These are phyloP conservation scores for Hypericum androsaemum DNA, from an alignment of 345 rosid genomes.

Conservation along the genomic window DNA sequence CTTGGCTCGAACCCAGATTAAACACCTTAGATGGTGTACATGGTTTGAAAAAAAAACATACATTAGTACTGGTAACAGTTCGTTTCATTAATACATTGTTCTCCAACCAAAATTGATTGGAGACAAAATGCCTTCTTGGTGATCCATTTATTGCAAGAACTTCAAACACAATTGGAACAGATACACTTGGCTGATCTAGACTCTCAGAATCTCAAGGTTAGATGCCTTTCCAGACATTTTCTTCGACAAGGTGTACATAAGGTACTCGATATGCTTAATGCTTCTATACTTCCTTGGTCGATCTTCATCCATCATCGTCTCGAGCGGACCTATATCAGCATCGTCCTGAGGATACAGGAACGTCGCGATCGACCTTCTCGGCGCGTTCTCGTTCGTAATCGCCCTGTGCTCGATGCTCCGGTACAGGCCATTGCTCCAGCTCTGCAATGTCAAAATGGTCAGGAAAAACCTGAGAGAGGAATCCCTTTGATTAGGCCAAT, in stretches of 20 bases:
- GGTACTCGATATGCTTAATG: conserved; percentile 4
- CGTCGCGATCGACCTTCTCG: conserved; percentile 18
- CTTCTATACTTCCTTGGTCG: conserved; percentile 2
- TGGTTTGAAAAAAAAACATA: too few relatives aligned
- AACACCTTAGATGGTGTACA: too few relatives aligned
- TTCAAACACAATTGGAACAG: too few relatives aligned
- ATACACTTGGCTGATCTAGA: too few relatives aligned
- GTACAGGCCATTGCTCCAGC: conserved; percentile 22
- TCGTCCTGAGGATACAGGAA: conserved; percentile 11
- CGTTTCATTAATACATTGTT: too few relatives aligned
- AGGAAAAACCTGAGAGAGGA: not conserved
- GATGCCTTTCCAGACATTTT: conserved; percentile 13
- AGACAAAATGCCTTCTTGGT: too few relatives aligned
- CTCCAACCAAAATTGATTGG: too few relatives aligned
- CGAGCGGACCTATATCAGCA: conserved; percentile 11
- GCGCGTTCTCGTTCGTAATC: conserved; percentile 11
- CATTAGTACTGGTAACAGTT: too few relatives aligned
- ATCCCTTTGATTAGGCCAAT: too few relatives aligned
- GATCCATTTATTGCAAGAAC: too few relatives aligned
- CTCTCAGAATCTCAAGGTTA: too few relatives aligned
- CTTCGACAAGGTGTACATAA: not conserved
- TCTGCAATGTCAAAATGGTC: not conserved
- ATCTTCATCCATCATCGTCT: conserved; percentile 3
- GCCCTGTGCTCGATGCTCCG: conserved; percentile 28
- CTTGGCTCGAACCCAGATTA: too few relatives aligned